phyloP scores from a whole-genome alignment of 2,329 filamentous ascomycete species.

The Beauveria rudraprayagi region DNA sequence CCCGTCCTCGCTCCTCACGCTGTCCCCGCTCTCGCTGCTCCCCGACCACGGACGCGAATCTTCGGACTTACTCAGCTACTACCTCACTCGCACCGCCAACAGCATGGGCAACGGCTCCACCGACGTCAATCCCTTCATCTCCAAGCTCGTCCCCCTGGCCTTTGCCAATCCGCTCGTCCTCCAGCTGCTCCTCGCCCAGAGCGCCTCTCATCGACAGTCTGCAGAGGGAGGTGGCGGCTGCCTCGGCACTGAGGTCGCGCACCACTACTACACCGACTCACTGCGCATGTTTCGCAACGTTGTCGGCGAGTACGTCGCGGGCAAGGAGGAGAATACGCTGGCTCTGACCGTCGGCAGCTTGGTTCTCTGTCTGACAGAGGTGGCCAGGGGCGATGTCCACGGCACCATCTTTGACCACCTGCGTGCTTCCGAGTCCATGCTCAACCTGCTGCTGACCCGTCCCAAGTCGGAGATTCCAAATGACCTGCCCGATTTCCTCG shows the following conservation, averaged over 20 bases:
- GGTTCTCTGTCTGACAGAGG: constrained; percentile 39
- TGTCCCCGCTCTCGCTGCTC: constrained; percentile 21
- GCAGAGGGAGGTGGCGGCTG: constrained; percentile 18
- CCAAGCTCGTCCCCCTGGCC: constrained; percentile 36
- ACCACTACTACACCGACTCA: constrained; percentile 29
- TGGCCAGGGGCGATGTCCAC: constrained; percentile 36
- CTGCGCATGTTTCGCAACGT: constrained; percentile 28
- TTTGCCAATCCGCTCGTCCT: constrained; percentile 37
- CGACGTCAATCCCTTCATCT: constrained; percentile 36
- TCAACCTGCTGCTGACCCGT: constrained; percentile 28
- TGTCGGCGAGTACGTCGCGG: constrained; percentile 26
- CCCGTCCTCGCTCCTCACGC: constrained; percentile 18
- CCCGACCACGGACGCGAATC: constrained; percentile 8
- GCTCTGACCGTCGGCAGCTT: constrained; percentile 36
- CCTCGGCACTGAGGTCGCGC: constrained; percentile 23
- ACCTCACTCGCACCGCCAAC: constrained; percentile 34
- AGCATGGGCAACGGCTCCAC: constrained; percentile 42
- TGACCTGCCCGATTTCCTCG: constrained; percentile 35
- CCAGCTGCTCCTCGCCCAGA: constrained; percentile 39
- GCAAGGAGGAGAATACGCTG: constrained; percentile 27
- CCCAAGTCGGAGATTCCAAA: constrained; percentile 24
- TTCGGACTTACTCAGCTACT: constrained; percentile 36
- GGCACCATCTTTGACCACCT: constrained; percentile 39
- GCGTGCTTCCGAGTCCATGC: constrained; percentile 33
- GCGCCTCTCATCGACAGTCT: constrained; percentile 30